Base-by-base conservation (phyloP, 1,284 basidiomycete species). In the Apiotrichum brassicae region DNA sequence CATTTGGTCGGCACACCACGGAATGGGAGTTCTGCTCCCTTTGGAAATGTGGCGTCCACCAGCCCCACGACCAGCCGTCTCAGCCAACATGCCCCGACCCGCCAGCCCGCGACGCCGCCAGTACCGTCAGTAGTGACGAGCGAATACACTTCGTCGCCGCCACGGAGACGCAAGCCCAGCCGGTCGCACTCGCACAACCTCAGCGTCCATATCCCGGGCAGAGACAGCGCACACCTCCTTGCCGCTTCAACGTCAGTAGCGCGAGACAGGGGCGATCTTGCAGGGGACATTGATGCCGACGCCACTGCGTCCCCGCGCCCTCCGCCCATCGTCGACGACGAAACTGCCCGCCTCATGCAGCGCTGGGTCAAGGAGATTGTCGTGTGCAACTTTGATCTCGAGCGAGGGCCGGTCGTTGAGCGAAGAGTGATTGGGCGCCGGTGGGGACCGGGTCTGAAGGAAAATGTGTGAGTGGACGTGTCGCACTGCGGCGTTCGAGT, bases 361-460 rank as follows among this genome's bases (percentile, higher is more conserved):
- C 74, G 84, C 51, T 93, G 87, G 88, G 81, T 87, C n/a, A 70
- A 86, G 57, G 81, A 84, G 19, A 78, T 92, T 46, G 84, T 82
- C 23, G 77, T 91, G 48, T 88, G 89, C 78, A 83, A 92, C 60
- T 93, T 94, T 63, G 89, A 93, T 70, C 69, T 91, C 40, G 88
- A 93, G 58, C 76, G 85, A 38, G 92, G 91, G 0, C 92, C 92
- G 5, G 83, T 87, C 11, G 78, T 95, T 19, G 81, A 83, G 57
- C 81, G 82, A 1, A 46, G 75, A 84, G 56, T 86, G 80, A 64
- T 89, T 82, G 41, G 79, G 77, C 6, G 75, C 81, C 23, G 76
- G 72, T 57, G 76, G 94, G 51, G 80, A 76, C 44, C 78, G 78
- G 57, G 76, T 75, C 34, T 89, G 86, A 71, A 79, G 76, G 54